Evolutionary conservation across 176 grass and related monocot species (phyloP).

Genomic region (Rhynchospora pubera): DNA sequence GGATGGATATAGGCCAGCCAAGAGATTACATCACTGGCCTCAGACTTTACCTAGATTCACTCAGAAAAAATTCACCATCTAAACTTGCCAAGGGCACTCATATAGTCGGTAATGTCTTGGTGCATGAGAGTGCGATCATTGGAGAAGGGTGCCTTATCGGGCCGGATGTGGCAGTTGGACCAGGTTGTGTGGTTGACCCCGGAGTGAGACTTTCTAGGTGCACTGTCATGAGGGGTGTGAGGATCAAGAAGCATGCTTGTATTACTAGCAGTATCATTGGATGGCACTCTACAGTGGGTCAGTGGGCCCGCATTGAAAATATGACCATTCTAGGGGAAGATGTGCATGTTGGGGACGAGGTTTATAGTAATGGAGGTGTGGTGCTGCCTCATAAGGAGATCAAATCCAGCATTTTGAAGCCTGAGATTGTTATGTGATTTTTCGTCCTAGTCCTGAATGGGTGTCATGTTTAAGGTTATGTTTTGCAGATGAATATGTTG

Average conservation of each 20-base stretch:
- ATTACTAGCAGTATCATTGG: conserved; percentile 81
- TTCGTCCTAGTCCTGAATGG: neutral
- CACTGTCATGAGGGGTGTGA: conserved; percentile 58
- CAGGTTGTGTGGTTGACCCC: conserved; percentile 67
- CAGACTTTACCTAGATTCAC: conserved; percentile 66
- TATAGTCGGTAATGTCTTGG: conserved; percentile 58
- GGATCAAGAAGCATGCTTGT: conserved; percentile 79
- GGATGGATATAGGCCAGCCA: conserved; percentile 90
- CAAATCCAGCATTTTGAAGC: conserved; percentile 87
- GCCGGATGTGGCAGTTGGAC: conserved; percentile 78
- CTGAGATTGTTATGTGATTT: conserved; percentile 94
- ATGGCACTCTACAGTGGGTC: conserved; percentile 84
- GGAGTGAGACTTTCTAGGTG: conserved; percentile 83
- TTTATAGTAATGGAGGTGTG: conserved; percentile 87
- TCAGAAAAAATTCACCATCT: conserved; percentile 57
- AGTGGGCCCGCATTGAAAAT: conserved; percentile 81
- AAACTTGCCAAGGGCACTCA: conserved; percentile 46
- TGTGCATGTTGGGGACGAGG: conserved; percentile 80
- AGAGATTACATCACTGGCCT: conserved; percentile 88
- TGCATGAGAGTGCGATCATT: conserved; percentile 78
- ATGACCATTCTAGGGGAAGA: conserved; percentile 90
- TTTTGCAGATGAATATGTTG: neutral
- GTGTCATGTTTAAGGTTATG: neutral
- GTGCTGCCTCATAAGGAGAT: conserved; percentile 94
- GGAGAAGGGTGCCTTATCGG: conserved; percentile 90